These are phyloP conservation scores for Trichoderma arundinaceum DNA, from an alignment of 2,329 filamentous ascomycete species.

Conservation along the genomic window DNA sequence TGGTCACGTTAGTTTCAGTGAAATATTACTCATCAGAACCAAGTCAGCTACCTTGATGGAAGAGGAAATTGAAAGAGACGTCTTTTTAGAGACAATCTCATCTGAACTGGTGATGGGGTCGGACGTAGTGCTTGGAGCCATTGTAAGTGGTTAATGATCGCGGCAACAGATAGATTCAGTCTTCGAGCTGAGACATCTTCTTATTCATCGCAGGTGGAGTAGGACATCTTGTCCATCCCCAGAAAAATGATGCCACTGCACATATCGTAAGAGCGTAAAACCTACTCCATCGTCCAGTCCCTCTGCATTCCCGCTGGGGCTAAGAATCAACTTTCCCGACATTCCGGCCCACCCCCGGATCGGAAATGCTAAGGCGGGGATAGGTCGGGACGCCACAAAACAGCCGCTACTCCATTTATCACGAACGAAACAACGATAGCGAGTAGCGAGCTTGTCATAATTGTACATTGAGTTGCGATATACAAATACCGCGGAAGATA, in stretches of 20 bases:
- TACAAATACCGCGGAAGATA: slow-evolving; percentile 5
- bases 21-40: background rate
- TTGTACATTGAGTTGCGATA: background rate
- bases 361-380: background rate
- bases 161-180: background rate
- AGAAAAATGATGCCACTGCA: background rate
- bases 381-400: slow-evolving; percentile 5
- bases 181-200: slow-evolving; percentile 12
- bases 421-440: background rate
- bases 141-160: slow-evolving; percentile 2
- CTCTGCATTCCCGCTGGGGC: background rate
- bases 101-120: background rate
- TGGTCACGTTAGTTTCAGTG: background rate
- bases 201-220: background rate
- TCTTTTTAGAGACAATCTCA: background rate
- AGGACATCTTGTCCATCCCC: background rate
- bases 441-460: background rate
- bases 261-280: background rate
- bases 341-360: slow-evolving; percentile 15
- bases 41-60: slow-evolving; percentile 8
- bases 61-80: background rate
- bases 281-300: background rate
- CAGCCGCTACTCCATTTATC: background rate
- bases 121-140: slow-evolving; percentile 19
- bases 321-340: background rate